Evolutionary conservation across 2,329 filamentous ascomycete species (phyloP).

Genomic region (Clarireedia paspali): DNA sequence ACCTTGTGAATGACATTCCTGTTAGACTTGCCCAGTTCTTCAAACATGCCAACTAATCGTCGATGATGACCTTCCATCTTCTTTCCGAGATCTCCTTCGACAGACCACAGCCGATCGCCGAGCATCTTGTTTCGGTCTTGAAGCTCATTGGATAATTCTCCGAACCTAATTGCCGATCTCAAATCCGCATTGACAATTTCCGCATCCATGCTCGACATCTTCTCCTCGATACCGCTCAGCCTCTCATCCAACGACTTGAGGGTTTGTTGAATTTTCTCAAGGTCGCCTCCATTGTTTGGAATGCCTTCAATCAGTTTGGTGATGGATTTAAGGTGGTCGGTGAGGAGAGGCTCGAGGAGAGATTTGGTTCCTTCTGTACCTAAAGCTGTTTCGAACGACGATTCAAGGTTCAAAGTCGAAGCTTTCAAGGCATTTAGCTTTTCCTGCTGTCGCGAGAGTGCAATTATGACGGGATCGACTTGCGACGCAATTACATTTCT

Average conservation of each 20-base stretch:
- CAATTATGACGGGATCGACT: slow-evolving; percentile 14
- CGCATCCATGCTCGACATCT: slow-evolving; percentile 13
- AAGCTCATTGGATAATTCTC: slow-evolving; percentile 21
- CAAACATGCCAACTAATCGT: slow-evolving; percentile 14
- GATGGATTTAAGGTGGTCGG: slow-evolving; percentile 14
- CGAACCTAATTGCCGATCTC: slow-evolving; percentile 19
- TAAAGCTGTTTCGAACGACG: slow-evolving; percentile 13
- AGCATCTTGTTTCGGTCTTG: slow-evolving; percentile 20
- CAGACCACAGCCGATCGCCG: slow-evolving; percentile 15
- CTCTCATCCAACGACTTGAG: slow-evolving; percentile 12
- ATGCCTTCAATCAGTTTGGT: slow-evolving; percentile 11
- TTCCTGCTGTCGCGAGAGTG: slow-evolving; percentile 16
- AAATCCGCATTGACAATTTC: slow-evolving; percentile 16
- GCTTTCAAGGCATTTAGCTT: slow-evolving; percentile 19
- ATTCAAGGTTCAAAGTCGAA: slow-evolving; percentile 19
- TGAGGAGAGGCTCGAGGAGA: slow-evolving; percentile 13
- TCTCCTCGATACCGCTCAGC: slow-evolving; percentile 11
- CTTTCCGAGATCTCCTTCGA: slow-evolving; percentile 18
- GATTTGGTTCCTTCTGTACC: slow-evolving; percentile 9
- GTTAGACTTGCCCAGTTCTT: slow-evolving; percentile 16
- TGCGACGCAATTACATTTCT: slow-evolving; percentile 18
- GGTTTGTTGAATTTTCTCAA: slow-evolving; percentile 10
- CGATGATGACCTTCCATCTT: slow-evolving; percentile 19
- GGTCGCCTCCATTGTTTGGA: slow-evolving; percentile 13
- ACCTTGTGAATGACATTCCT: slow-evolving; percentile 12